Percentiles rank a stretch among this genome's conserved stretches.
Evolutionary conservation across 2,329 filamentous ascomycete genomes (phyloP).

Genomic region (Esteya vermicola): DNA sequence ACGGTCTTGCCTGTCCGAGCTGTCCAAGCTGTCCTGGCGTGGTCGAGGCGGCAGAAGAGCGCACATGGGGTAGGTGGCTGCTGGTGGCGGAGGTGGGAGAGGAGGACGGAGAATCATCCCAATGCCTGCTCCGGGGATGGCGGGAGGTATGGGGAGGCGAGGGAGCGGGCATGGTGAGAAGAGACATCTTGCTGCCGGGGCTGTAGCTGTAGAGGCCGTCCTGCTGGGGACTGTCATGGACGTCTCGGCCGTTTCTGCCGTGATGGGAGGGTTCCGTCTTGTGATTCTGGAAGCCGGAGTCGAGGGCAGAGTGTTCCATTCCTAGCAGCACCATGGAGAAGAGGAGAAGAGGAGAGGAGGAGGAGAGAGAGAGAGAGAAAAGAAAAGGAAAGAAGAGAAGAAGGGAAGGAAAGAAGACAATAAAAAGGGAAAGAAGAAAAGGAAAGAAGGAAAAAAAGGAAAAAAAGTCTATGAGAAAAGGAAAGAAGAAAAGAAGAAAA

Average conservation of each 20-base stretch:
- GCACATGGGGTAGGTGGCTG: no score
- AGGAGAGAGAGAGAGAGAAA: not conserved
- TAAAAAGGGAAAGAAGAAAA: not conserved
- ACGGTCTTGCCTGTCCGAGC: no score
- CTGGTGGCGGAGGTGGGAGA: slow-evolving; percentile 10
- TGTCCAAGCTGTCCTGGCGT: no score
- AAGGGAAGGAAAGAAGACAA: not conserved
- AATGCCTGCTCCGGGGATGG: slow-evolving; percentile 11
- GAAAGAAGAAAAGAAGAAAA: no score
- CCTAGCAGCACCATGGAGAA: no score
- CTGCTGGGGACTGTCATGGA: not conserved
- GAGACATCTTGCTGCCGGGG: slow-evolving; percentile 29
- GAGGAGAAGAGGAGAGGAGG: not conserved
- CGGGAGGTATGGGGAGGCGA: slow-evolving; percentile 24
- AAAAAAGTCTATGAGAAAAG: no score
- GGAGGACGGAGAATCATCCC: not conserved
- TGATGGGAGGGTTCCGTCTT: no score
- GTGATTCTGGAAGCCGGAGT: no score
- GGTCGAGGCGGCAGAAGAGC: slow-evolving; percentile 8
- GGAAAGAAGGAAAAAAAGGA: not conserved
- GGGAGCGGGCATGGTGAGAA: slow-evolving; percentile 31
- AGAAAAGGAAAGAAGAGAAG: not conserved
- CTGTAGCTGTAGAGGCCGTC: slow-evolving; percentile 14
- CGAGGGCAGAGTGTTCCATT: no score
- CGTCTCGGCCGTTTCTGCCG: no score